A percentile compares a stretch with the other conserved stretches of the same genome.
Evolutionary conservation across 805 yeast species (phyloP).

Genomic region (Candida maltosa): DNA sequence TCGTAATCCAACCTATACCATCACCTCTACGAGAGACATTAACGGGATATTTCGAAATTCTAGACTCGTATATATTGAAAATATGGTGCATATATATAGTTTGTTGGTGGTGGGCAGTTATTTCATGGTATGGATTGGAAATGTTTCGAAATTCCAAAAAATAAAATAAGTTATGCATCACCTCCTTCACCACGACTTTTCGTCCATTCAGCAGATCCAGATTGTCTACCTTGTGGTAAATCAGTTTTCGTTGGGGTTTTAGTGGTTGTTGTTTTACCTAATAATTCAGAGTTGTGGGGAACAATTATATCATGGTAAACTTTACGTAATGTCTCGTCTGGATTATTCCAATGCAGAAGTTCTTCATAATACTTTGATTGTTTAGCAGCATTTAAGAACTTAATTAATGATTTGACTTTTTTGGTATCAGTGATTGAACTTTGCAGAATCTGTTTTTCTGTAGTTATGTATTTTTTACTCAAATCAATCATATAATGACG

Average conservation of each 20-base stretch:
- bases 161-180: too few species aligned
- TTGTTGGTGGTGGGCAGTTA: conserved; percentile 62
- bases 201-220: conserved; percentile 79
- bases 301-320: conserved; percentile 35
- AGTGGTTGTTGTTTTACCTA: conserved; percentile 12
- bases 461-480: conserved; percentile 61
- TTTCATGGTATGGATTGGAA: conserved; percentile 79
- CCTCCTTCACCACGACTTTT: conserved; percentile 78
- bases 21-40: conserved; percentile 11
- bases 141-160: conserved; percentile 74
- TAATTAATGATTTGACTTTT: conserved; percentile 10
- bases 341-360: not conserved
- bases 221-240: conserved; percentile 55
- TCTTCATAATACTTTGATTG: conserved; percentile 2
- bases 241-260: conserved; percentile 15
- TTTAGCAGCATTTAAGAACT: conserved; percentile 13
- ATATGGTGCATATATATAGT: conserved; percentile 40
- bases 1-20: conserved; percentile 28
- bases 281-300: conserved; percentile 30
- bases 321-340: conserved; percentile 17
- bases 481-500: conserved; percentile 66
- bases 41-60: conserved; percentile 13
- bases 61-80: conserved; percentile 30
- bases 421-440: conserved; percentile 4
- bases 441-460: conserved; percentile 20